A percentile compares a stretch with the other conserved stretches of the same genome.
These are phyloP conservation scores for Rubus idaeus DNA, from an alignment of 306 rosid genomes.

Conservation along the genomic window DNA sequence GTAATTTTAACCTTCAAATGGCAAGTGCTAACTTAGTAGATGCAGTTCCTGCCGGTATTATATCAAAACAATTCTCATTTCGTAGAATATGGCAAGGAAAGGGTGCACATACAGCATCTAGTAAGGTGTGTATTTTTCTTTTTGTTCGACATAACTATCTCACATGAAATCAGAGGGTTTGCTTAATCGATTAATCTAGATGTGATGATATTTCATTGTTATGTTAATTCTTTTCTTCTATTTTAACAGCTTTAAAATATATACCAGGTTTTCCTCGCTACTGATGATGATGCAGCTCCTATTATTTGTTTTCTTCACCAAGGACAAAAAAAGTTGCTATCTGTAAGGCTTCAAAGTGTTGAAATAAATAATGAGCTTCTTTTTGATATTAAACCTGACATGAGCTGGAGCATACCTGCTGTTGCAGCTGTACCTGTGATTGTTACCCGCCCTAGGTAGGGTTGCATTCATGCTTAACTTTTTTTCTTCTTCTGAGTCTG, in stretches of 20 bases:
- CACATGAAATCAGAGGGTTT: background rate
- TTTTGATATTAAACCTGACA: conserved; percentile 82
- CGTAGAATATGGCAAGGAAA: conserved; percentile 98
- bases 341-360: conserved; percentile 77
- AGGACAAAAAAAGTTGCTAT: conserved; percentile 78
- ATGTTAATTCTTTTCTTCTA: conserved; percentile 21
- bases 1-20: conserved; percentile 57
- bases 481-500: background rate
- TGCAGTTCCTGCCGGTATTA: conserved; percentile 60
- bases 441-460: conserved; percentile 85
- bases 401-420: conserved; percentile 95
- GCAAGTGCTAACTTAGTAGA: conserved; percentile 44
- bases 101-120: conserved; percentile 86
- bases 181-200: no score
- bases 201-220: background rate
- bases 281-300: conserved; percentile 79
- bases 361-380: conserved; percentile 85
- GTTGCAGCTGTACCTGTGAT: conserved; percentile 82
- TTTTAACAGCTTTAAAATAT: conserved; percentile 32
- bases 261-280: conserved; percentile 79
- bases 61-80: conserved; percentile 59
- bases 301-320: conserved; percentile 87
- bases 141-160: background rate
- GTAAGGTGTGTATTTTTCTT: conserved; percentile 54
- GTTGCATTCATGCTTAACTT: background rate